Conservation (phyloP, 768 basidiomycete genomes). For the Pilatotrama ljubarskyi region DNA sequence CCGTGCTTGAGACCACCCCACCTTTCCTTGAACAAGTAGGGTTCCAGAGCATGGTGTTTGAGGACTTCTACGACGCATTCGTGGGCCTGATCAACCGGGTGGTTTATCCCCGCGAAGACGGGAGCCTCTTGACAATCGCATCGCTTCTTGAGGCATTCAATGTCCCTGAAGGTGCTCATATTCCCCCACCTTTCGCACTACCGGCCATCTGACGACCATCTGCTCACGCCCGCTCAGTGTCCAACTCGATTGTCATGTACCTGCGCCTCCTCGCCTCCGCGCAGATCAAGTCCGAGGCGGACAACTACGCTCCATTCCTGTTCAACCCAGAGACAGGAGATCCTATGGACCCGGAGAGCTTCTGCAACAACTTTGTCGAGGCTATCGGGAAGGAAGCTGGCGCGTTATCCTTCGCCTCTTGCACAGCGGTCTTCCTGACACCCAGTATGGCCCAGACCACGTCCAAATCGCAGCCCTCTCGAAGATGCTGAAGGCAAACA, state of each 20-base stretch:
- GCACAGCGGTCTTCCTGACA: not conserved
- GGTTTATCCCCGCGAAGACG: slow-evolving; percentile 37
- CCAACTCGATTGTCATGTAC: slow-evolving; percentile 76
- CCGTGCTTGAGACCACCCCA: slow-evolving; percentile 50
- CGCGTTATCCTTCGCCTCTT: slow-evolving; percentile 25
- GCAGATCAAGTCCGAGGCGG: slow-evolving; percentile 66
- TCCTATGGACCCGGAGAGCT: slow-evolving; percentile 56
- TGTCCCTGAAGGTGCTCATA: slow-evolving; percentile 43
- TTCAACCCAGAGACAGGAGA: slow-evolving; percentile 71
- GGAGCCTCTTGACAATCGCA: slow-evolving; percentile 36
- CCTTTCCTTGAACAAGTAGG: slow-evolving; percentile 54
- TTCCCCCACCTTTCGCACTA: no score
- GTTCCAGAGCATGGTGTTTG: slow-evolving; percentile 69
- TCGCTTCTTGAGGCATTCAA: slow-evolving; percentile 55
- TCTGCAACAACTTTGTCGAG: slow-evolving; percentile 80
- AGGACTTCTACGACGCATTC: slow-evolving; percentile 74
- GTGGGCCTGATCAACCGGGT: slow-evolving; percentile 49
- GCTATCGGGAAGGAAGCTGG: slow-evolving; percentile 78
- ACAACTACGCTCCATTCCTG: slow-evolving; percentile 69
- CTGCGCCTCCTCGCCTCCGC: slow-evolving; percentile 84
- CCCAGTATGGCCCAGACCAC: slow-evolving; percentile 55
- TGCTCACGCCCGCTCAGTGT: slow-evolving; percentile 39
- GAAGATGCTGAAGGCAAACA: slow-evolving; percentile 61
- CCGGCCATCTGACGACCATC: not conserved
- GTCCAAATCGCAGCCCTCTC: slow-evolving; percentile 80